phyloP scores from a whole-genome alignment of 2,329 filamentous ascomycete genomes.

The Ceratocystis ficicola region DNA sequence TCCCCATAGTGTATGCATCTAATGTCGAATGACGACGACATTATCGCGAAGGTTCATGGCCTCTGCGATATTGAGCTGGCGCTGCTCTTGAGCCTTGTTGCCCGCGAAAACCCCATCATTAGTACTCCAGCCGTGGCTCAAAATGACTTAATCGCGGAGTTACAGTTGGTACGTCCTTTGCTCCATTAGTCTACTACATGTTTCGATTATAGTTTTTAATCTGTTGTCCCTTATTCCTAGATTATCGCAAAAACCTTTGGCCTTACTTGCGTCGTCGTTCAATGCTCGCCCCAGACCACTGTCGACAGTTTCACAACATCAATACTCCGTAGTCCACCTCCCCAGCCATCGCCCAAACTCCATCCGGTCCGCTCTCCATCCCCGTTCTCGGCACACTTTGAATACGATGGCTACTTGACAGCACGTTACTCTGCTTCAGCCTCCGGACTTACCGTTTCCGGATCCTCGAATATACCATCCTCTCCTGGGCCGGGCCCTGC shows the following conservation, averaged over 20 bases:
- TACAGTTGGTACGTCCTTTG: conserved; percentile 46
- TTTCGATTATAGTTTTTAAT: not conserved
- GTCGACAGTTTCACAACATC: conserved; percentile 68
- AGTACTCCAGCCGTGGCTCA: conserved; percentile 54
- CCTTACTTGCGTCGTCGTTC: conserved; percentile 55
- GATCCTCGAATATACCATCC: conserved; percentile 25
- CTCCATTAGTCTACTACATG: not conserved
- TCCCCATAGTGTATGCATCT: conserved; percentile 22
- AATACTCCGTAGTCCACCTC: conserved; percentile 42
- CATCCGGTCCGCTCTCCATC: conserved; percentile 26
- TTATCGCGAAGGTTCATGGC: conserved; percentile 59
- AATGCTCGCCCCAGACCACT: conserved; percentile 61
- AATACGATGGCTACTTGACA: conserved; percentile 25
- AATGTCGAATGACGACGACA: conserved; percentile 50
- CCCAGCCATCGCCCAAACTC: not conserved
- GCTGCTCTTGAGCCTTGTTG: conserved; percentile 65
- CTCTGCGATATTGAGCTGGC: conserved; percentile 84
- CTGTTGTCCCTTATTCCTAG: conserved; percentile 30
- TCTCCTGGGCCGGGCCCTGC: conserved; percentile 17
- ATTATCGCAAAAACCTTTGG: conserved; percentile 60
- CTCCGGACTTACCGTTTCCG: conserved; percentile 25
- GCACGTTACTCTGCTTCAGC: conserved; percentile 27
- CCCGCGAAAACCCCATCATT: conserved; percentile 78
- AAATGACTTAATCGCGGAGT: conserved; percentile 54
- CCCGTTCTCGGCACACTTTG: conserved; percentile 24